phyloP scores from a whole-genome alignment of 306 rosid species.

The Ammopiptanthus mongolicus region DNA sequence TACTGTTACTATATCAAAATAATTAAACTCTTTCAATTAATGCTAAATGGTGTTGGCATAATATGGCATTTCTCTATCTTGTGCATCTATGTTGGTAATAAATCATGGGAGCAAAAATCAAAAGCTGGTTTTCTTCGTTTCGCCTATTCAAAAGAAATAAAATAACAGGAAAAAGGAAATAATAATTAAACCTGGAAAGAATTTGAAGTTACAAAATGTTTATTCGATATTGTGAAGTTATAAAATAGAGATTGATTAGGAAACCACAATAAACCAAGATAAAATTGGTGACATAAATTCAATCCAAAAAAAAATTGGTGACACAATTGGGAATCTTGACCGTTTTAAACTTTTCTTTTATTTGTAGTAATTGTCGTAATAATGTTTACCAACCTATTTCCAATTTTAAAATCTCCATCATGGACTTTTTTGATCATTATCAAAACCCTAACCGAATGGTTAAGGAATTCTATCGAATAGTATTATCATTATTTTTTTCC shows the following conservation, averaged over 20 bases:
- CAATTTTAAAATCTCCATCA: slow-evolving; percentile 15
- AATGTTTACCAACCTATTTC: not conserved
- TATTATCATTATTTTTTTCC: no score
- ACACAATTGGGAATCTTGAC: not conserved
- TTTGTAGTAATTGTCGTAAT: not conserved
- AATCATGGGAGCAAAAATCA: not conserved
- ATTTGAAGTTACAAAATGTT: not conserved
- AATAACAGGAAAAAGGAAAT: not conserved
- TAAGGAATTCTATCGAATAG: not conserved
- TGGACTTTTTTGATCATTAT: not conserved
- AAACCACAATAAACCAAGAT: not conserved
- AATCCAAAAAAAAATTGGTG: slow-evolving; percentile 6
- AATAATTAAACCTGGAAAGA: not conserved
- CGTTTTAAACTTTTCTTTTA: not conserved
- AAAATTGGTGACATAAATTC: not conserved
- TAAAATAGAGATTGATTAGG: not conserved
- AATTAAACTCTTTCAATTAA: no score
- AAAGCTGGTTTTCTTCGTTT: not conserved
- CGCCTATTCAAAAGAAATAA: not conserved
- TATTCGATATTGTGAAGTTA: not conserved
- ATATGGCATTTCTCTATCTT: not conserved
- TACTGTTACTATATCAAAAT: no score
- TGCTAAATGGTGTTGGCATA: not conserved
- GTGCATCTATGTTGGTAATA: no score
- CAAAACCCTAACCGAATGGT: not conserved